Evolutionary conservation across 2,329 filamentous ascomycete species (phyloP).

Genomic region (Chlorencoelia australis): DNA sequence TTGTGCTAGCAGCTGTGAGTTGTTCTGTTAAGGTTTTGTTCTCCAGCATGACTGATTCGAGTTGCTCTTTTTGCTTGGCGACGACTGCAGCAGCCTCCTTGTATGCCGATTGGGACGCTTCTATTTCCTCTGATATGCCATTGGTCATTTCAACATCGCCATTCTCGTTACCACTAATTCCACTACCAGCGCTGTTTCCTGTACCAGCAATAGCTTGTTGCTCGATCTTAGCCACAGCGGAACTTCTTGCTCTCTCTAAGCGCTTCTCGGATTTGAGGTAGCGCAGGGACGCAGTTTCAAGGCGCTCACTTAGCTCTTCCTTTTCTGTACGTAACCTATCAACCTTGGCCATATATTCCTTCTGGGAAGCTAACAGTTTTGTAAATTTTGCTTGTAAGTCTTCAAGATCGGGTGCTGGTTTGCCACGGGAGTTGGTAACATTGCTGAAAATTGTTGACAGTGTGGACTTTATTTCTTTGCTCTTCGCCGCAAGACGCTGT

Average conservation of each 20-base stretch:
- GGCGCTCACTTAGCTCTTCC: constrained; percentile 71
- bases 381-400: constrained; percentile 68
- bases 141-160: constrained; percentile 33
- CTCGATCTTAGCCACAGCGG: constrained; percentile 84
- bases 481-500: constrained; percentile 67
- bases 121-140: constrained; percentile 44
- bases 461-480: constrained; percentile 64
- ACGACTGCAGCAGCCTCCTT: constrained; percentile 69
- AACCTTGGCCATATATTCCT: constrained; percentile 66
- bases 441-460: constrained; percentile 58
- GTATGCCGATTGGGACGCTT: constrained; percentile 64
- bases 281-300: constrained; percentile 79
- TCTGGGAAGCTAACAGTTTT: constrained; percentile 68
- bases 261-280: constrained; percentile 96
- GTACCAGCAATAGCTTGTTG: constrained; percentile 72
- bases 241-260: constrained; percentile 78
- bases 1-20: constrained; percentile 60
- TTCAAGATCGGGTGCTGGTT: constrained; percentile 56
- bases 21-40: constrained; percentile 68
- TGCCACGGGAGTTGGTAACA: constrained; percentile 40
- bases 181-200: constrained; percentile 29
- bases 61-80: constrained; percentile 78
- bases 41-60: constrained; percentile 69
- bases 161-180: constrained; percentile 33
- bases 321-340: constrained; percentile 70